Evolutionary conservation across 345 rosid genomes (phyloP), one percentile per base, ranked within the genome.

Genomic region (Acer saccharum): DNA sequence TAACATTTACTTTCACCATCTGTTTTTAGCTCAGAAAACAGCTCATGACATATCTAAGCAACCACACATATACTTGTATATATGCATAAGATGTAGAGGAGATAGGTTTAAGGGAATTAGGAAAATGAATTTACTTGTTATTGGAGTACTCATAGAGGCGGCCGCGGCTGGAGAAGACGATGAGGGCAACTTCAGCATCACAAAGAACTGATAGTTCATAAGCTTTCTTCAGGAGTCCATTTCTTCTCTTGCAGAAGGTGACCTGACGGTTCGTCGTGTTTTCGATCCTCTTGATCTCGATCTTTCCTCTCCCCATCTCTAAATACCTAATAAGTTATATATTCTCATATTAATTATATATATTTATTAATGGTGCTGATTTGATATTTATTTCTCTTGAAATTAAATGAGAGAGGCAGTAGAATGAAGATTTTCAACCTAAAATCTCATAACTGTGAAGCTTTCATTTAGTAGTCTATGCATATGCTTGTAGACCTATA

Each of bases 81-180:
- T 46, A 46, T 46, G 50, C 50, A 46, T 46, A 46, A 69, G 14
- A 25, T 25, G 27, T 1, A 25, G 2, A 25, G 27, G 27, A 25
- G 27, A 25, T 25, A 25, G 27, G 27, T 25, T 25, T 25, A 25
- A 35, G 39, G 6, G 39, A 35, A 35, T 35, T 35, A 35, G 54
- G 69, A 10, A 68, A 46, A 20, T 18, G 20, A 35, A 65, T 29
- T 87, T 90, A 94, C 98, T 87, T 93, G 93, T 90, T 92, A 81
- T 93, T 94, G 18, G 97, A 90, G 83, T 92, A 94, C 86, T 94
- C 98, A 32, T 94, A 93, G 89, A 94, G 97, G 72, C 98, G 98
- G 58, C 98, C 98, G 20, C 98, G 93, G 76, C 88, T 93, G 4
- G 98, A 94, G 94, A 93, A 94, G 91, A 94, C 98, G 29, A 94